Evolutionary conservation across 1,139 yeast species (phyloP).

Genomic region (Meyerozyma elateridarum): DNA sequence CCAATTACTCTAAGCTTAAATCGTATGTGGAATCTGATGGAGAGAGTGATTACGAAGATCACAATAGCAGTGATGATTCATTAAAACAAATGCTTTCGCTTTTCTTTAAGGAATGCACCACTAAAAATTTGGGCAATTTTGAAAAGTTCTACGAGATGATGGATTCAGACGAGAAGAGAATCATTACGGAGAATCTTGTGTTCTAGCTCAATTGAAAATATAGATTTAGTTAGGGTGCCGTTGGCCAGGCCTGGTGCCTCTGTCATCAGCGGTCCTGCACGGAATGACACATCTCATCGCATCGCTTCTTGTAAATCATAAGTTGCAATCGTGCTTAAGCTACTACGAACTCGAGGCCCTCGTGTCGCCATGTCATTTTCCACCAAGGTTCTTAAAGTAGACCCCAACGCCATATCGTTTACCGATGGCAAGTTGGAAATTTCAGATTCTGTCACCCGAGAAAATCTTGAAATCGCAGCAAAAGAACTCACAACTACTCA

Average conservation of each 20-base stretch:
- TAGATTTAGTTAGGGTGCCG: too few species aligned
- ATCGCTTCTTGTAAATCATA: too few species aligned
- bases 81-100: conserved; percentile 44
- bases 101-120: conserved; percentile 63
- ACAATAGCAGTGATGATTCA: conserved; percentile 36
- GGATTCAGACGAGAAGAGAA: conserved; percentile 52
- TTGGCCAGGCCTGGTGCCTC: too few species aligned
- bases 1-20: conserved; percentile 54
- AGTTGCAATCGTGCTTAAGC: too few species aligned
- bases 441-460: conserved; percentile 46
- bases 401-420: conserved; percentile 25
- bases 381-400: conserved; percentile 32
- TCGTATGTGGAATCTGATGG: conserved; percentile 49
- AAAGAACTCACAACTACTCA: conserved; percentile 43
- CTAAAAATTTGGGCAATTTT: conserved; percentile 51
- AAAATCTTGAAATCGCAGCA: conserved; percentile 56
- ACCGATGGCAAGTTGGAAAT: conserved; percentile 23
- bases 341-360: too few species aligned
- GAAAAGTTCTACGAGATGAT: conserved; percentile 48
- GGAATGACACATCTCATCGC: too few species aligned
- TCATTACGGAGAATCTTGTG: conserved; percentile 44
- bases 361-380: conserved; percentile 13
- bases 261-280: too few species aligned
- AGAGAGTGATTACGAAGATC: conserved; percentile 27
- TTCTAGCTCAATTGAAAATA: too few species aligned